Evolutionary conservation across 148 eudicot genomes (phyloP), one percentile per base, ranked within the genome.

Genomic region (Salicornia ramosissima): DNA sequence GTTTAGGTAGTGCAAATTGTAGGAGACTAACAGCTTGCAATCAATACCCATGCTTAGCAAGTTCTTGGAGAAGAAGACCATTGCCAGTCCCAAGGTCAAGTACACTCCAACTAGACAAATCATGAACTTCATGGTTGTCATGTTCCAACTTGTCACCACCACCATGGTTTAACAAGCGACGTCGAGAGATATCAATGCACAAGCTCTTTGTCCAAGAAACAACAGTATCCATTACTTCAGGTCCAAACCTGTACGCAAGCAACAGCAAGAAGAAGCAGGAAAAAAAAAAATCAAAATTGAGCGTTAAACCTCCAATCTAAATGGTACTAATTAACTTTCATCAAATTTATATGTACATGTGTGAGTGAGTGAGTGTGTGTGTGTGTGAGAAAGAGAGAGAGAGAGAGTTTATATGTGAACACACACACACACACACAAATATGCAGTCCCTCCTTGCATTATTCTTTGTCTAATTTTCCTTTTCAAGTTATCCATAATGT

Each of bases 11-110:
- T 56, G 75, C 22, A 11, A 59, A 71, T 13, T 36, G 26, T n/a
- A 36, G 22, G 60, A 68, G 54, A 63, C 50, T 42, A 64, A 26
- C 22, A 67, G 30, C 49, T 29, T 71, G 68, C 29, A 60, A 76
- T 60, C 24, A 31, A 71, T 88, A 95, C 99, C 99, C 99, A 49
- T 79, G 97, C 85, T 86, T 95, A 65, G 97, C 86, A 72, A 95
- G 89, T 78, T 95, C 96, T 73, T 95, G 99, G 46, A 95, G 97
- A 67, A 95, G 97, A 80, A 95, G 73, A 75, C 99, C 99, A 57
- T 95, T 95, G 72, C 99, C 99, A 67, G 99, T 95, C 31, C 99
- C 99, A 74, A 95, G 77, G 71, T 95, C 99, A 76, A 95, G 99
- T 53, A 91, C 86, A 77, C 87, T 89, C 97, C 99, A 94, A 64